Evolutionary conservation across 2,329 filamentous ascomycete genomes (phyloP).

Genomic region (Cercospora zeina): DNA sequence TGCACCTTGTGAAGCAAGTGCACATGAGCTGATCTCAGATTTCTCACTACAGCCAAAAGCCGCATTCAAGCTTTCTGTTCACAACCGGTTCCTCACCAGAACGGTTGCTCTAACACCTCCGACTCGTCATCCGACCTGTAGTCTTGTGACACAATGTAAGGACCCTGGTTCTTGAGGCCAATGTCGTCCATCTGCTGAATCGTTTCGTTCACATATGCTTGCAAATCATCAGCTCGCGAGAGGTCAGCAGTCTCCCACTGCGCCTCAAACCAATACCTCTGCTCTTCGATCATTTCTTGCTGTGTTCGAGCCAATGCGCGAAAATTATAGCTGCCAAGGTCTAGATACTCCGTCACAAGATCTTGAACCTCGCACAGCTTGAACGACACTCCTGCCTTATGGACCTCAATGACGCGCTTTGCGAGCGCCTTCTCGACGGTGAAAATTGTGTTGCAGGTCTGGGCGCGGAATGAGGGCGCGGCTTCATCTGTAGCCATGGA

Average conservation of each 20-base stretch:
- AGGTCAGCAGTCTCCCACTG: constrained; percentile 26
- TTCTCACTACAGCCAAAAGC: not conserved
- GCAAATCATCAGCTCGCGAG: constrained; percentile 18
- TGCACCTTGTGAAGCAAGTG: not conserved
- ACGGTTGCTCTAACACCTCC: constrained; percentile 15
- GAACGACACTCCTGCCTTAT: constrained; percentile 16
- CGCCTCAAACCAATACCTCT: constrained; percentile 28
- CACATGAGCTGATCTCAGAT: not conserved
- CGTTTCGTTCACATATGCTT: constrained; percentile 21
- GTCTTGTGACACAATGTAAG: constrained; percentile 9
- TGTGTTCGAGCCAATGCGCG: constrained; percentile 16
- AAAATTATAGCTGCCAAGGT: constrained; percentile 21
- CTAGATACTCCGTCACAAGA: constrained; percentile 13
- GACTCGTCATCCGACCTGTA: constrained; percentile 13
- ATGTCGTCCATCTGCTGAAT: constrained; percentile 26
- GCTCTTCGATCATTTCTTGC: constrained; percentile 24
- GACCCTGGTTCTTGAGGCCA: constrained; percentile 22
- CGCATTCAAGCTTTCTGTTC: not conserved
- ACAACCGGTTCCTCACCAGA: constrained; percentile 12
- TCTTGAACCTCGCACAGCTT: constrained; percentile 22
- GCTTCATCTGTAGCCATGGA: constrained; percentile 23
- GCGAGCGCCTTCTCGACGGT: constrained; percentile 21
- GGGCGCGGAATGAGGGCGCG: constrained; percentile 22
- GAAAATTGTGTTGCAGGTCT: constrained; percentile 9
- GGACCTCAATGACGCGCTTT: constrained; percentile 20